phyloP scores from a whole-genome alignment of 345 rosid genomes.

The Salix arbutifolia region DNA sequence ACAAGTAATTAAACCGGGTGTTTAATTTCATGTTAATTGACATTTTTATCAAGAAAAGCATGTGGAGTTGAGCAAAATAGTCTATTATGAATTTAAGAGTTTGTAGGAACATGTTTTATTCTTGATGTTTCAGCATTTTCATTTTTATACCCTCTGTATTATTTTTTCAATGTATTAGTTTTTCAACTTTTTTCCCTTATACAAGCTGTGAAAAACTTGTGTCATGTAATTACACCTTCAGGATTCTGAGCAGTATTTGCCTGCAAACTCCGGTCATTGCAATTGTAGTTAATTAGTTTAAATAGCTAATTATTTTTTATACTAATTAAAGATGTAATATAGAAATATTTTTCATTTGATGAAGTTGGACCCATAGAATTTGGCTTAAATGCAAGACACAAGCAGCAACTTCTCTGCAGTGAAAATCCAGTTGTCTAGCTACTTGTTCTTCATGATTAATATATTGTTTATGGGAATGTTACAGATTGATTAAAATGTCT shows the following conservation, averaged over 20 bases:
- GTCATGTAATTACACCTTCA: no score
- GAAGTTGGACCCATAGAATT: background rate
- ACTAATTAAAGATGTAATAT: background rate
- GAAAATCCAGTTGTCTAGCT: background rate
- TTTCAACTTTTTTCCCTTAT: no score
- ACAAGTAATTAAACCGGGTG: constrained; percentile 40
- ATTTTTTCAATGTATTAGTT: background rate
- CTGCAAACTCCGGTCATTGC: background rate
- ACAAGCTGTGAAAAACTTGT: no score
- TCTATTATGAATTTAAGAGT: background rate
- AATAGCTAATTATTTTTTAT: background rate
- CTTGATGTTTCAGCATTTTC: background rate
- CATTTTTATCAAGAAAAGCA: background rate
- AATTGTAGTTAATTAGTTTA: background rate
- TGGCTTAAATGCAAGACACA: background rate
- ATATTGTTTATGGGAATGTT: background rate
- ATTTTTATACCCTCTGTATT: background rate
- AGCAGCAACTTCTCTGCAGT: background rate
- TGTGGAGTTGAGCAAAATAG: background rate
- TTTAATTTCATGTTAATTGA: background rate
- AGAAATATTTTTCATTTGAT: background rate
- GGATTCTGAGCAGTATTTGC: no score
- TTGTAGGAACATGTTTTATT: background rate
- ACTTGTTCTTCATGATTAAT: background rate
- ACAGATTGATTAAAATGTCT: background rate